phyloP scores from a whole-genome alignment of 495 filamentous ascomycete species.

The Aspergillus ellipticus region DNA sequence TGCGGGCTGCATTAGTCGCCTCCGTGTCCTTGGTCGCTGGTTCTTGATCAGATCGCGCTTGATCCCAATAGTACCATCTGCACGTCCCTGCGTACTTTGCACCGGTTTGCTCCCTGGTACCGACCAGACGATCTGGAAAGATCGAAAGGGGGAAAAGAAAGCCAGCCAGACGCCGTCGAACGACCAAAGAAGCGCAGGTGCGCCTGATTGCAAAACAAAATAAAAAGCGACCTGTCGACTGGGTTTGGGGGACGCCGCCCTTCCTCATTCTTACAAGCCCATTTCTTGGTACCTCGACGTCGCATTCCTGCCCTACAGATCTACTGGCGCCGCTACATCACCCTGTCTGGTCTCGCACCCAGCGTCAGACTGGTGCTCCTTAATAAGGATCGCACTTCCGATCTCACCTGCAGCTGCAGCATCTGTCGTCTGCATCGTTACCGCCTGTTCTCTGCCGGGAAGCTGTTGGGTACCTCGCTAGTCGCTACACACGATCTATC shows the following conservation, averaged over 20 bases:
- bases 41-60: conserved; percentile 33
- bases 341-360: conserved; percentile 14
- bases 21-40: conserved; percentile 25
- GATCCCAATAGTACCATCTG: conserved; percentile 9
- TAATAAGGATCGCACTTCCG: conserved; percentile 40
- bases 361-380: conserved; percentile 24
- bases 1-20: conserved; percentile 28
- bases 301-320: conserved; percentile 47
- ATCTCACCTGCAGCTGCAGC: conserved; percentile 41
- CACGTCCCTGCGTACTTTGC: conserved; percentile 7
- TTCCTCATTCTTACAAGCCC: conserved; percentile 17
- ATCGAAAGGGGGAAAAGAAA: conserved; percentile 4
- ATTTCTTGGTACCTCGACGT: conserved; percentile 30
- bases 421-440: conserved; percentile 21
- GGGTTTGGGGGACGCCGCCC: conserved; percentile 13
- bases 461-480: conserved; percentile 21
- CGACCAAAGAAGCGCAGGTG: conserved; percentile 25
- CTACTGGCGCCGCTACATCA: conserved; percentile 34
- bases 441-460: conserved; percentile 27
- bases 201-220: conserved; percentile 4
- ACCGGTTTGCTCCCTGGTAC: conserved; percentile 7
- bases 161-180: not conserved
- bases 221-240: conserved; percentile 30
- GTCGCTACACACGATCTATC: conserved; percentile 16
- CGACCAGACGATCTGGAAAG: conserved; percentile 4